Conservation (phyloP, 2,329 filamentous ascomycete genomes). For the Verticillium longisporum region DNA sequence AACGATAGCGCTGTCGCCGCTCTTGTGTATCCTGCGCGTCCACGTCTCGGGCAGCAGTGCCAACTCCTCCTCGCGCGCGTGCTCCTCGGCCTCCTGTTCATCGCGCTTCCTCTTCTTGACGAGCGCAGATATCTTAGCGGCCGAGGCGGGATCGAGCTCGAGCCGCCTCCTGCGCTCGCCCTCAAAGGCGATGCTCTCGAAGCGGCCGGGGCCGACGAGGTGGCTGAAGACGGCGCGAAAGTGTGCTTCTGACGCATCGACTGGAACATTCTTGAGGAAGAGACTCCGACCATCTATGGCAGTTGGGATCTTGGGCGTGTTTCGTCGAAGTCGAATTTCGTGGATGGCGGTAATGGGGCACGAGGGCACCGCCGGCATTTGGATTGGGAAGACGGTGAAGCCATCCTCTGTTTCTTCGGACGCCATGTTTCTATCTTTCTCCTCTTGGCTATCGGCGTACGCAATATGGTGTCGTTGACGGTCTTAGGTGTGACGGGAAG, state of each 20-base stretch:
- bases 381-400: constrained; percentile 64
- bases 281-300: constrained; percentile 70
- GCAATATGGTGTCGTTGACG: too few species aligned
- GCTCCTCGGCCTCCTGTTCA: constrained; percentile 52
- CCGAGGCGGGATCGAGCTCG: constrained; percentile 37
- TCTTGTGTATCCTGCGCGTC: constrained; percentile 62
- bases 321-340: constrained; percentile 79
- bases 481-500: background rate
- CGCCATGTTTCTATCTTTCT: background rate
- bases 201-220: constrained; percentile 68
- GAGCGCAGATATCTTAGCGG: constrained; percentile 28
- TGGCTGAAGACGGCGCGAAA: constrained; percentile 68
- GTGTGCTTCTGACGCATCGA: constrained; percentile 72
- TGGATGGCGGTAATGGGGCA: constrained; percentile 61
- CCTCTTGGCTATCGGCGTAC: background rate
- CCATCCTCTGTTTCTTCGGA: constrained; percentile 31
- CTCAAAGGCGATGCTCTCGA: constrained; percentile 74
- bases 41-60: constrained; percentile 64
- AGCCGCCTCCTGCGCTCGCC: constrained; percentile 39
- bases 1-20: constrained; percentile 74
- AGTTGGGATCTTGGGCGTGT: constrained; percentile 72
- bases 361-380: constrained; percentile 56
- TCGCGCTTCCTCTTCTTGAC: constrained; percentile 47
- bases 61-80: constrained; percentile 48
- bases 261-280: constrained; percentile 85